Conservation (phyloP, 177 flowering plant genomes). For the Vitis hybrid region DNA sequence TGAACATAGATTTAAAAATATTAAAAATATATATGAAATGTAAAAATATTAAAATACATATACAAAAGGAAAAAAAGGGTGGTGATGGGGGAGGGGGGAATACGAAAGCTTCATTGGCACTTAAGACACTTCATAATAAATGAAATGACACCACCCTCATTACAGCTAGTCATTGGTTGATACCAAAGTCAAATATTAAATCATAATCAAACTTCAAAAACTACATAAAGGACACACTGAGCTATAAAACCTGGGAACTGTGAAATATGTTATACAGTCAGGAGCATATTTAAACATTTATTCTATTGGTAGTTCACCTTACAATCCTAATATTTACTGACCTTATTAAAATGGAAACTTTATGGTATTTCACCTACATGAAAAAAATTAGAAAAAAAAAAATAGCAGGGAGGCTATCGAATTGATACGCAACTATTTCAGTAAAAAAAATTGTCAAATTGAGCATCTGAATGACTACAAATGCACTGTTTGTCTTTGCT, state of each 20-base stretch:
- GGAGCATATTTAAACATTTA: background rate
- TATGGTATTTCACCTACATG: background rate
- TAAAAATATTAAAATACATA: background rate
- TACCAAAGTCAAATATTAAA: no score
- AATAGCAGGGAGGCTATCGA: background rate
- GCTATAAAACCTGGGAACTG: background rate
- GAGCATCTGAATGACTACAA: background rate
- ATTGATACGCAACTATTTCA: background rate
- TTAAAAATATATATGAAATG: background rate
- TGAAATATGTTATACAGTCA: background rate
- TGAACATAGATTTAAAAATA: constrained; percentile 1
- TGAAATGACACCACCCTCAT: no score
- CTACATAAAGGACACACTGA: background rate
- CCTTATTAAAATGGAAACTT: background rate
- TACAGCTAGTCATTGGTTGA: no score
- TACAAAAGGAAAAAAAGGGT: background rate
- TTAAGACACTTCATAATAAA: no score
- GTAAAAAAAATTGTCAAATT: background rate
- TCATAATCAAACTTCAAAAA: background rate
- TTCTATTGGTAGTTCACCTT: background rate
- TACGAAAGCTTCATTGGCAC: no score
- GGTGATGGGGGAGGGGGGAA: no score
- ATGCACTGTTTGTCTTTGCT: background rate
- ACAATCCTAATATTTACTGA: background rate
- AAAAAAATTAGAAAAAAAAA: background rate